Evolutionary conservation across 108 stramenopile species (phyloP).

Genomic region (Pseudonitzschia multiseries): DNA sequence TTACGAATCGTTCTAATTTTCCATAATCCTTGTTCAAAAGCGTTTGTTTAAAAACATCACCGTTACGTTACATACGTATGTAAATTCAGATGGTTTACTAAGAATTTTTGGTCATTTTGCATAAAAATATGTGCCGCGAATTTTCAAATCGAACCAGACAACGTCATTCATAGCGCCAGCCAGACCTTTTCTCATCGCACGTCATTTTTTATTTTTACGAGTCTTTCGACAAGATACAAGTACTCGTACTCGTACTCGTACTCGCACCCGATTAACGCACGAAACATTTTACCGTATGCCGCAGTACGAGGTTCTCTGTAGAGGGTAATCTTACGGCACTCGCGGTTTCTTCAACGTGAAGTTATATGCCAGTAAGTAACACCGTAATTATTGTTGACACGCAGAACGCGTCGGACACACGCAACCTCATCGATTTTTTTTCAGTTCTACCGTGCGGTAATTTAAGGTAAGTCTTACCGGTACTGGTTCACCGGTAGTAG

Average conservation of each 20-base stretch:
- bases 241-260: too few relatives aligned
- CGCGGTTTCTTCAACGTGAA: not conserved
- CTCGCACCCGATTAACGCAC: not conserved
- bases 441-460: not conserved
- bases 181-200: not conserved
- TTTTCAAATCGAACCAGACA: conserved; percentile 8
- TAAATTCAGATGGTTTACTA: too few relatives aligned
- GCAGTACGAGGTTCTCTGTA: too few relatives aligned
- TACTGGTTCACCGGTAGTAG: too few relatives aligned
- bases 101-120: too few relatives aligned
- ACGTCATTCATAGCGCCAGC: conserved; percentile 2
- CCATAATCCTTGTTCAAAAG: too few relatives aligned
- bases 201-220: not conserved
- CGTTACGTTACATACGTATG: too few relatives aligned
- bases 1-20: too few relatives aligned
- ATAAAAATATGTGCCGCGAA: not conserved
- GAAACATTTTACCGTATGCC: too few relatives aligned
- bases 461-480: too few relatives aligned
- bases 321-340: not conserved
- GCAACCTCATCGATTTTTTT: not conserved
- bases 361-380: not conserved
- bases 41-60: too few relatives aligned
- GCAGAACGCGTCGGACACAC: not conserved
- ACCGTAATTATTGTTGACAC: too few relatives aligned
- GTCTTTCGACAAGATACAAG: not conserved